Conservation (phyloP, 345 rosid genomes). For the Euclidium syriacum region DNA sequence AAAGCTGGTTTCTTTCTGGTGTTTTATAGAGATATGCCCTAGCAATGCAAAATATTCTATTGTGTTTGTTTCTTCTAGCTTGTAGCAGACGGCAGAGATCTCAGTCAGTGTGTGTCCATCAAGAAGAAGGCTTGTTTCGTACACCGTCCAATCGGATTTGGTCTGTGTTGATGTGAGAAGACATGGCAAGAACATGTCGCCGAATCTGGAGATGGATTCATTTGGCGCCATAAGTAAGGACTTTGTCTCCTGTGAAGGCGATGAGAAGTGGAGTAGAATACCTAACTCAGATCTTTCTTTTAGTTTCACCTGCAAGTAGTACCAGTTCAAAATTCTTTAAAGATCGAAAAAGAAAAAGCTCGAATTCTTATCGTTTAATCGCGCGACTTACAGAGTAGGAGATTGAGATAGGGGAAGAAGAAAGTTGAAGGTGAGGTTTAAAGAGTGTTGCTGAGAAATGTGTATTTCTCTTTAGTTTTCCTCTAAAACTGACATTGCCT, state of each 20-base stretch:
- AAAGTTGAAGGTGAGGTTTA: constrained; percentile 45
- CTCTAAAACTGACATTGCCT: constrained; percentile 63
- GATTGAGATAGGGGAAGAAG: constrained; percentile 39
- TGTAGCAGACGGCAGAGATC: constrained; percentile 57
- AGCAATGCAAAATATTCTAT: constrained; percentile 50
- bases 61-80: constrained; percentile 25
- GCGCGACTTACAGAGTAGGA: constrained; percentile 56
- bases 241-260: constrained; percentile 32
- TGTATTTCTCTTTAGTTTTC: constrained; percentile 44
- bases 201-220: constrained; percentile 33
- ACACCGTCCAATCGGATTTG: constrained; percentile 41
- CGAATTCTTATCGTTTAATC: neutral
- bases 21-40: constrained; percentile 43
- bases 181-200: constrained; percentile 36
- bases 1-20: constrained; percentile 28
- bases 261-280: constrained; percentile 48
- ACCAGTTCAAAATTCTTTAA: constrained; percentile 1
- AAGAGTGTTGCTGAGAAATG: constrained; percentile 53
- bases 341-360: constrained; percentile 3
- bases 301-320: constrained; percentile 70
- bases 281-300: constrained; percentile 50
- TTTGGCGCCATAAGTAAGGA: constrained; percentile 46
- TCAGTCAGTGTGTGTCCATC: constrained; percentile 46
- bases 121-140: constrained; percentile 40
- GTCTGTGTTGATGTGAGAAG: constrained; percentile 23